Base-by-base conservation (phyloP, 2,329 filamentous ascomycete species). In the Biscogniauxia mediterranea region DNA sequence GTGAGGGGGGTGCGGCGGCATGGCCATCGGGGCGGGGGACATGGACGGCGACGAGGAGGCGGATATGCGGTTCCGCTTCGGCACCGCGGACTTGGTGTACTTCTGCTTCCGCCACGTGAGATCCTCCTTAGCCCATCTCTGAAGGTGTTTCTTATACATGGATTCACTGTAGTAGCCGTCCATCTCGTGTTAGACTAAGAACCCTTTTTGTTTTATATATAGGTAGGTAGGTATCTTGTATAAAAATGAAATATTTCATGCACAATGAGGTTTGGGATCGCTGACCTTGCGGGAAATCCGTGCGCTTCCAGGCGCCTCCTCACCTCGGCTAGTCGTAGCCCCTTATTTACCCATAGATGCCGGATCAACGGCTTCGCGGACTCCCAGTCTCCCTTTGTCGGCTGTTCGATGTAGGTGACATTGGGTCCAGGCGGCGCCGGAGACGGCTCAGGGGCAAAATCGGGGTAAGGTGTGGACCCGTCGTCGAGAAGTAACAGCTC, bases 111-210 rank as follows among this genome's bases (percentile, higher is more conserved):
- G 17, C 55, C 55, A 57, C 2, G 55, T 57, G 5, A 49, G 55
- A 23, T 57, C 55, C 17, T 42, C 26, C 26, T 52, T 52, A 5
- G 55, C 55, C 55, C 55, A 57, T 9, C 46, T 25, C 20, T 52
- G 46, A 3, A 57, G 55, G 26, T 57, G 55, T 25, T 57, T 57
- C 25, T 57, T 57, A 46, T 57, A 57, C 55, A 57, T 57, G 15
- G 55, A 57, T 23, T 57, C 55, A 23, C 55, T 57, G 17, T 25
- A 26, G 19, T 3, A 23, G 23, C n/a, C n/a, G n/a, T 17, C 5
- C 15, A 46, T 46, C 32, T 46, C 32, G 28, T 19, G 32, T 26
- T 55, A 46, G 20, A 9, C 23, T n/a, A 21, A 8, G 52, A 8
- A 11, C n/a, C 23, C 4, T 17, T 53, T n/a, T 26, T 9, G n/a